Conservation (phyloP, 805 yeast genomes). For the Starmerella stellata region DNA sequence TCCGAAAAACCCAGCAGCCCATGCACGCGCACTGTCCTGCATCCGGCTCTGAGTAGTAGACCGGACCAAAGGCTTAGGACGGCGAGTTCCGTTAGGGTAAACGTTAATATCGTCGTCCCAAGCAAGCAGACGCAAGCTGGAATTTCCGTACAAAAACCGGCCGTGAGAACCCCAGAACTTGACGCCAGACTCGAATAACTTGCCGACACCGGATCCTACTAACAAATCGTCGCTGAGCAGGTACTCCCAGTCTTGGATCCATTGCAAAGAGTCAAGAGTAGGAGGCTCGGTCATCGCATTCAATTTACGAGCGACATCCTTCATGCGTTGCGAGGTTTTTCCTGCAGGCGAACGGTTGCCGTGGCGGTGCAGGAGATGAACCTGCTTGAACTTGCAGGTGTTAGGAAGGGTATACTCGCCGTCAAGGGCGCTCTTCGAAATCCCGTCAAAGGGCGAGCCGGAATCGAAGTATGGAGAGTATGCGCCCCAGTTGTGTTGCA, state of each 20-base stretch:
- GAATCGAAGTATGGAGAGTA: constrained; percentile 26
- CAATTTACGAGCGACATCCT: constrained; percentile 23
- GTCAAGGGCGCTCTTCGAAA: constrained; percentile 17
- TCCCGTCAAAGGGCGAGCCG: constrained; percentile 23
- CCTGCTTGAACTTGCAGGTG: constrained; percentile 42
- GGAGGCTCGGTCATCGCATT: constrained; percentile 17
- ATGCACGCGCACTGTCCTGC: constrained; percentile 26
- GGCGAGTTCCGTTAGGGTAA: constrained; percentile 20
- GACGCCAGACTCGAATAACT: constrained; percentile 25
- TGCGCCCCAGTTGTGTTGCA: constrained; percentile 28
- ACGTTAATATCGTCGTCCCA: constrained; percentile 20
- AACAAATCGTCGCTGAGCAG: constrained; percentile 22
- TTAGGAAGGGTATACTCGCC: constrained; percentile 22
- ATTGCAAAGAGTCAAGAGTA: constrained; percentile 17
- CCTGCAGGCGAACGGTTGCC: constrained; percentile 59
- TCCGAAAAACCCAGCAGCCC: constrained; percentile 31
- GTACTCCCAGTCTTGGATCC: constrained; percentile 24
- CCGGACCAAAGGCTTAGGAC: constrained; percentile 24
- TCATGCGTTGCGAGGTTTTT: constrained; percentile 27
- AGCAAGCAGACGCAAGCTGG: constrained; percentile 14
- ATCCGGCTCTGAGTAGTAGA: constrained; percentile 27
- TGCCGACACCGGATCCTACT: constrained; percentile 25
- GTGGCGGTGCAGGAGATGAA: constrained; percentile 55
- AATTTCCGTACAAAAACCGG: constrained; percentile 22
- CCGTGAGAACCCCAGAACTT: constrained; percentile 29